Evolutionary conservation across 768 basidiomycete species (phyloP).

Genomic region (Xanthoconium stramineum): DNA sequence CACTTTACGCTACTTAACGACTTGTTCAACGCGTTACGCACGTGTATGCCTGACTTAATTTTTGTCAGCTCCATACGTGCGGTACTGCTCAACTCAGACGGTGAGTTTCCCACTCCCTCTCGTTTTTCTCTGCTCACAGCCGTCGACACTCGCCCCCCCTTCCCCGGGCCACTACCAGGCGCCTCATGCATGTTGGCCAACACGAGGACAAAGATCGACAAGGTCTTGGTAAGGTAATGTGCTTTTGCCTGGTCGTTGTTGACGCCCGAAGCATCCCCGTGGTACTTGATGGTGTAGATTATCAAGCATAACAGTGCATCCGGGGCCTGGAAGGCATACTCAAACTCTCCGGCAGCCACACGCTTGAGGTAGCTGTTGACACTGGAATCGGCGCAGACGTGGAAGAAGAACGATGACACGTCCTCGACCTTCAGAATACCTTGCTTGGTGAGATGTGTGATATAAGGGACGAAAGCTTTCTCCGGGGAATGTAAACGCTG

Average conservation of each 20-base stretch:
- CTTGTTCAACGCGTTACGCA: no score
- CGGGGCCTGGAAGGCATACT: slow-evolving; percentile 83
- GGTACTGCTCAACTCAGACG: no score
- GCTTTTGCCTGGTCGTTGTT: slow-evolving; percentile 95
- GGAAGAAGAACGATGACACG: slow-evolving; percentile 96
- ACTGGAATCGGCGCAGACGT: slow-evolving; percentile 93
- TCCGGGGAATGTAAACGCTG: slow-evolving; percentile 88
- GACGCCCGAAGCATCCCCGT: slow-evolving; percentile 90
- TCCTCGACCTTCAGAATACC: slow-evolving; percentile 96
- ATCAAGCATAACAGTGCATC: slow-evolving; percentile 95
- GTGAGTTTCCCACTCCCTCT: no score
- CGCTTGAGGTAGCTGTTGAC: slow-evolving; percentile 85
- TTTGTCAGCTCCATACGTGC: no score
- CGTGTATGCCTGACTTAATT: no score
- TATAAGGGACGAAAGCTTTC: slow-evolving; percentile 93
- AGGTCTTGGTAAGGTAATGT: slow-evolving; percentile 93
- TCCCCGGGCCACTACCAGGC: no score
- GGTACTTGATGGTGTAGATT: slow-evolving; percentile 98
- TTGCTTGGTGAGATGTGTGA: slow-evolving; percentile 93
- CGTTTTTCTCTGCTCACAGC: no score
- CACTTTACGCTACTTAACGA: no score
- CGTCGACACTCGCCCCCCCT: no score
- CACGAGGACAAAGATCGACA: slow-evolving; percentile 96
- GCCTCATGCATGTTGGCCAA: slow-evolving; percentile 93
- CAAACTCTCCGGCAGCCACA: slow-evolving; percentile 66